Conservation (phyloP, 805 yeast species). For the Isabelozyma gotoi region DNA sequence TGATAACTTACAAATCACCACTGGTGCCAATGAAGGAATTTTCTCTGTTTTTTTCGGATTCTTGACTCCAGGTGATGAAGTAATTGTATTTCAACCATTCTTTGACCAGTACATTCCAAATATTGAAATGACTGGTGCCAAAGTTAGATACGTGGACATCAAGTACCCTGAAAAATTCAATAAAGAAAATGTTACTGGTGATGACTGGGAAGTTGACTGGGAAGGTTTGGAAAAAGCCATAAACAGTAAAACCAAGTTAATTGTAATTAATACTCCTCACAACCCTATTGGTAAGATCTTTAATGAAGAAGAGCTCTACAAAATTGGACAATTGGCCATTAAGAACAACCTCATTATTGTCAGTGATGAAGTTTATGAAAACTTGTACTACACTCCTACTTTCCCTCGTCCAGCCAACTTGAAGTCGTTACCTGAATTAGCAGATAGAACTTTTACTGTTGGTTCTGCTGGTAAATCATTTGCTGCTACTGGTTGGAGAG, state of each 20-base stretch:
- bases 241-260: slow-evolving; percentile 73
- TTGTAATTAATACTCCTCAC: slow-evolving; percentile 91
- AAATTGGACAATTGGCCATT: slow-evolving; percentile 80
- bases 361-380: slow-evolving; percentile 95
- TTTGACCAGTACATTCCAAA: slow-evolving; percentile 96
- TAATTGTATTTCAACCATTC: slow-evolving; percentile 93
- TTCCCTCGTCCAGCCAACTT: slow-evolving; percentile 86
- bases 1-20: slow-evolving; percentile 74
- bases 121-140: slow-evolving; percentile 91
- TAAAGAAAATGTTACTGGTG: slow-evolving; percentile 64
- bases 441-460: slow-evolving; percentile 77
- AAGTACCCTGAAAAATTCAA: slow-evolving; percentile 78
- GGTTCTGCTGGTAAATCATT: slow-evolving; percentile 98
- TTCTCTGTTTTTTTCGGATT: slow-evolving; percentile 82
- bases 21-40: slow-evolving; percentile 98
- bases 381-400: slow-evolving; percentile 65
- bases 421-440: slow-evolving; percentile 65
- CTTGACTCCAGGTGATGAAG: slow-evolving; percentile 87
- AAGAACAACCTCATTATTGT: slow-evolving; percentile 79
- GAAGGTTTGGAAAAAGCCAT: slow-evolving; percentile 72
- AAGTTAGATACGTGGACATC: slow-evolving; percentile 80
- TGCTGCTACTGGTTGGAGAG: slow-evolving; percentile 99
- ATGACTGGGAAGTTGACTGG: slow-evolving; percentile 87
- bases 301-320: slow-evolving; percentile 67
- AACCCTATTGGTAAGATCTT: slow-evolving; percentile 95